Evolutionary conservation across 2,329 filamentous ascomycete species (phyloP).

Genomic region (Ceratocystis diversiconidia): DNA sequence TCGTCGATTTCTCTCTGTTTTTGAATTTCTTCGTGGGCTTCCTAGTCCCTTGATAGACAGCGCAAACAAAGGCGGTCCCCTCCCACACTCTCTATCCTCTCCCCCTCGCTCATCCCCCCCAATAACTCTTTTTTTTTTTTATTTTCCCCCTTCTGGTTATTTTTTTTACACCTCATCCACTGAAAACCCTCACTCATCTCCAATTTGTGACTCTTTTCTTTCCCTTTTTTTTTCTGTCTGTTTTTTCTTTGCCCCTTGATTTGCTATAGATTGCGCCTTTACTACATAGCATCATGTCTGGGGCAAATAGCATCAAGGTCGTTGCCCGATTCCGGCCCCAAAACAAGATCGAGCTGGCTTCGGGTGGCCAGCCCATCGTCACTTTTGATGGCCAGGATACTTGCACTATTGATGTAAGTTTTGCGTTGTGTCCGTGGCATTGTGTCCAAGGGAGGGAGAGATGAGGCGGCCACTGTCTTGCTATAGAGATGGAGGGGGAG

Average conservation of each 20-base stretch:
- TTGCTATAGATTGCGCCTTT: not conserved
- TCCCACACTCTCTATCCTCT: slow-evolving; percentile 6
- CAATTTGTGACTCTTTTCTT: slow-evolving; percentile 3
- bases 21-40: not conserved
- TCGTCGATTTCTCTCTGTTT: not conserved
- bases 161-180: slow-evolving; percentile 5
- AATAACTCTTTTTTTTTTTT: slow-evolving; percentile 7
- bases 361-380: slow-evolving; percentile 84
- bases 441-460: not conserved
- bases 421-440: not conserved
- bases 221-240: slow-evolving; percentile 4
- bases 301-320: slow-evolving; percentile 59
- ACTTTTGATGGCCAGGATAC: slow-evolving; percentile 79
- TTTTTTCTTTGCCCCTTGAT: not conserved
- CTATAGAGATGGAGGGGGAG: not conserved
- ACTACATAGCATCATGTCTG: slow-evolving; percentile 35
- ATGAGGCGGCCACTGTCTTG: not conserved
- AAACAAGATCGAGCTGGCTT: slow-evolving; percentile 83
- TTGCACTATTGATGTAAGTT: slow-evolving; percentile 65
- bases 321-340: slow-evolving; percentile 96
- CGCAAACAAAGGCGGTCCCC: slow-evolving; percentile 7
- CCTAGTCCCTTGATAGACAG: slow-evolving; percentile 2
- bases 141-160: not conserved
- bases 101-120: slow-evolving; percentile 4
- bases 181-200: not conserved